Base-by-base conservation (phyloP, 2,329 filamentous ascomycete species). In the Colletotrichum graminicola region DNA sequence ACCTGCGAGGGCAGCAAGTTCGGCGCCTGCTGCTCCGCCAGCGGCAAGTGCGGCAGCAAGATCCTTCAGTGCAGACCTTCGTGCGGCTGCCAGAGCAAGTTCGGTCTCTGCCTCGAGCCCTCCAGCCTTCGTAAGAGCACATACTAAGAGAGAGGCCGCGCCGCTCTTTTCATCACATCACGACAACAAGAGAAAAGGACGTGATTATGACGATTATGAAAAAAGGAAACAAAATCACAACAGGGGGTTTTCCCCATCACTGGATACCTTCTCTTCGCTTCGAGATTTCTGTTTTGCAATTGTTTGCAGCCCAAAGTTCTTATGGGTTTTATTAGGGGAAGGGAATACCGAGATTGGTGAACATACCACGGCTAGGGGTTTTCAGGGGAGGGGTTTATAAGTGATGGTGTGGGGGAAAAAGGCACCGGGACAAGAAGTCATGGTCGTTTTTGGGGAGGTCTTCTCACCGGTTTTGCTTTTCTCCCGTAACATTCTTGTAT, bases 21-120 rank as follows among this genome's bases (percentile, higher is more conserved):
- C 66, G 83, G 83, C 2, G 75, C 81, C 67, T 85, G 84, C 78
- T 86, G 84, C 77, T 84, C 82, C 21, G 77, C 75, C 66, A 76
- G 77, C 73, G 77, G 81, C 59, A 79, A 77, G 75, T 86, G 85
- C 66, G 81, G 81, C 7, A 77, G 75, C 52, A 79, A 78, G 73
- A 76, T 75, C 43, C 75, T 77, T 39, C 79, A 82, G 70, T 83
- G 82, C 73, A 77, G 76, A 29, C 60, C 60, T 2, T 62, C 60
- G 14, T 78, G 77, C 49, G 79, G 79, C 18, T 84, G 82, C 74
- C 79, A 82, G 75, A 65, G 72, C 11, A 75, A 64, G n/a, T 83
- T 80, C 73, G 81, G 81, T 21, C 72, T 76, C 41, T 83, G 82
- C 75, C 71, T 74, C 60, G 67, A 74, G 66, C 32, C 39, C 26